Base-by-base conservation (phyloP, 306 rosid genomes). In the Gleditsia sinensis region DNA sequence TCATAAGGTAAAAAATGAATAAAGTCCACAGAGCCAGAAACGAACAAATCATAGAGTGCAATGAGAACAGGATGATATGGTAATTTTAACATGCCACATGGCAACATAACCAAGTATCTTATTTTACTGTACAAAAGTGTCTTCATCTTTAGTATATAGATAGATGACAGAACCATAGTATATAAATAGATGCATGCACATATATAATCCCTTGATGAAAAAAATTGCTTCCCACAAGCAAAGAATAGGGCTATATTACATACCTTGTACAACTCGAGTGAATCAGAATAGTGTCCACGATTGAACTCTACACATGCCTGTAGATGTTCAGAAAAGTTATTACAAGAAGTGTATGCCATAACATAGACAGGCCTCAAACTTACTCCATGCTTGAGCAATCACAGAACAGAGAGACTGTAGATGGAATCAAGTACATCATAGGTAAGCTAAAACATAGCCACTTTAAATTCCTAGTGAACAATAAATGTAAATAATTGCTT, bases 291-390 rank as follows among this genome's bases (percentile, higher is more conserved):
- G 72, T 85, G 93, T 70, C 92, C 97, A 20, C 94, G 97, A 69
- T 92, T 95, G 86, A 90, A 95, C 87, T 92, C 97, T 71, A 95
- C 99, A 50, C 98, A 95, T 66, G 98, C 99, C 99, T 92, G 96
- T 64, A 88, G 62, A 83, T 72, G 80, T 68, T 72, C 75, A 59
- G 74, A 32, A 45, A 64, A 75, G 64, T 68, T 75, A 70, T 62
- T 77, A 71, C 32, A 73, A 77, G 42, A 76, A 63, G 51, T 54
- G 54, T 59, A 53, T 54, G 25, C 51, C 49, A 58, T 27, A 33
- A 57, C 62, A 34, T 75, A 75, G 65, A 24, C 30, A 83, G 59
- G 67, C 53, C 76, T 56, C 75, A 72, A 60, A 63, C 72, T 34
- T 45, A 68, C 63, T 37, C 16, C 60, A 60, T 61, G 66, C 57